These are phyloP conservation scores for Straminergon stramineum DNA, from an alignment of 225 moss, liverwort and hornwort species.

Conservation along the genomic window DNA sequence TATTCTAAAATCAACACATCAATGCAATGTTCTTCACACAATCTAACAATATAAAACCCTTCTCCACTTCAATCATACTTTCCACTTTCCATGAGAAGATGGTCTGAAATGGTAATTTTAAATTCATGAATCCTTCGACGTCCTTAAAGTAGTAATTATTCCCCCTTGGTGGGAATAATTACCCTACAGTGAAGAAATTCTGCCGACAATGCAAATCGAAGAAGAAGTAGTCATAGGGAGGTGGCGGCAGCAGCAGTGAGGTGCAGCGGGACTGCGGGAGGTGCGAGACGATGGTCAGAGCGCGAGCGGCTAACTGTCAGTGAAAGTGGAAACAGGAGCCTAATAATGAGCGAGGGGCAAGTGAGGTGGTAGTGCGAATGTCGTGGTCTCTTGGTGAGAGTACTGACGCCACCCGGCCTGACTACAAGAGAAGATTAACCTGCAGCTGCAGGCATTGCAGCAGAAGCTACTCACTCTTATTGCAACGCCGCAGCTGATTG, in stretches of 20 bases:
- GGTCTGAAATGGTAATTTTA: neutral
- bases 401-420: neutral
- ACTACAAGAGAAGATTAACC: neutral
- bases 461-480: neutral
- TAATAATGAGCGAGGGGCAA: neutral
- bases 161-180: neutral
- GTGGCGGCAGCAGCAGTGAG: neutral
- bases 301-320: neutral
- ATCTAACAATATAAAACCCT: neutral
- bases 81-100: neutral
- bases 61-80: neutral
- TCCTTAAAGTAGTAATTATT: neutral
- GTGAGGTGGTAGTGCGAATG: neutral
- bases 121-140: neutral
- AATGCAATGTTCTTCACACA: neutral
- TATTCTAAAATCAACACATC: neutral
- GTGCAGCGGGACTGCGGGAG: neutral
- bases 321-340: neutral
- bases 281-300: neutral
- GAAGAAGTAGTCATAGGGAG: neutral
- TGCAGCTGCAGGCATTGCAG: neutral
- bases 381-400: conserved; percentile 1
- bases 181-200: neutral
- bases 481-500: neutral
- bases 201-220: neutral